These are phyloP conservation scores for Cladosporium sp. DNA, from an alignment of 2,329 filamentous ascomycete genomes.

Conservation along the genomic window DNA sequence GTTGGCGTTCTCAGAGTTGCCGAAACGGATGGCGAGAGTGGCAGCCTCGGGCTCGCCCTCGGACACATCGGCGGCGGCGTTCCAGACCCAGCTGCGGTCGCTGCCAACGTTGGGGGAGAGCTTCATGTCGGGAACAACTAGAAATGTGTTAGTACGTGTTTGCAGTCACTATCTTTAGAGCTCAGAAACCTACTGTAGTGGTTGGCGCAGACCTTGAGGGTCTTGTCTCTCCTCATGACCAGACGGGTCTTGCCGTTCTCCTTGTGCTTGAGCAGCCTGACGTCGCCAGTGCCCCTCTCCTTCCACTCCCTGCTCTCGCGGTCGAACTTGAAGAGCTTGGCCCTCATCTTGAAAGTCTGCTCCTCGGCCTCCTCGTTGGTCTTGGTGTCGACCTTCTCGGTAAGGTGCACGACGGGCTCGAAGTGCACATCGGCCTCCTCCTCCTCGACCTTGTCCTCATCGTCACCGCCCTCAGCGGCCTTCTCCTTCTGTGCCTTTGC, in stretches of 20 bases:
- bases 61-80: conserved; percentile 93
- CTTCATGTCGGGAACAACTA: conserved; percentile 98
- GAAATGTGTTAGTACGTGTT: conserved; percentile 30
- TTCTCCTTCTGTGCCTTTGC: conserved; percentile 68
- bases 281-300: conserved; percentile 96
- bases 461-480: conserved; percentile 51
- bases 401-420: conserved; percentile 93
- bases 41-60: conserved; percentile 96
- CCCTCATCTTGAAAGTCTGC: conserved; percentile 98
- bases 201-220: conserved; percentile 99
- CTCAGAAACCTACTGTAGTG: conserved; percentile 78
- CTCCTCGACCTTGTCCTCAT: conserved; percentile 43
- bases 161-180: conserved; percentile 12
- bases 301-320: conserved; percentile 94
- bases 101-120: conserved; percentile 96
- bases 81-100: conserved; percentile 99
- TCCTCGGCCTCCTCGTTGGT: conserved; percentile 98
- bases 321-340: conserved; percentile 99
- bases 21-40: conserved; percentile 95
- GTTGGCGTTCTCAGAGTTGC: conserved; percentile 97
- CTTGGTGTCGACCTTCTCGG: conserved; percentile 94
- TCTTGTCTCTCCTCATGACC: conserved; percentile 99
- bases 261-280: conserved; percentile 96
- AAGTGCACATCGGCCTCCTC: conserved; percentile 91
- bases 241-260: conserved; percentile 97